Base-by-base conservation (phyloP, 331 rosid species). In the Stylosanthes scabra region DNA sequence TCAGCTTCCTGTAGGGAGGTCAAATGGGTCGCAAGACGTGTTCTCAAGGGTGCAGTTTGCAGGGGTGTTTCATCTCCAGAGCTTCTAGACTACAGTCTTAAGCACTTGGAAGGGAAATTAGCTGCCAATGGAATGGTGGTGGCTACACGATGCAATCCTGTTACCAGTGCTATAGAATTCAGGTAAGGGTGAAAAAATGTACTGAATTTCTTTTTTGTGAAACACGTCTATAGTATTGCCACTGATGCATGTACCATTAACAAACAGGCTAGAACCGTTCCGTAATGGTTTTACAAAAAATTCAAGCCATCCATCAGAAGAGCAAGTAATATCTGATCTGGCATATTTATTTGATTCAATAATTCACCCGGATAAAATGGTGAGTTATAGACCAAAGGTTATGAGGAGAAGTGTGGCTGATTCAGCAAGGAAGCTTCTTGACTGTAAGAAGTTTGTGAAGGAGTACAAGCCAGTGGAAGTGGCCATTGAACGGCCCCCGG, bases 361-460 rank as follows among this genome's bases (percentile, higher is more conserved):
- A 14, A 58, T 90, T 77, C 85, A 86, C 65, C 93, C 90, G 2
- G 87, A 86, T 28, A 86, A 82, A 80, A 84, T 79, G 90, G 65
- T 60, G 20, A 77, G 50, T 47, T 63, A 70, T 52, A 71, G 83
- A 47, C 86, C 84, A 1, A 39, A 28, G 27, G 34, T 2, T 15
- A 61, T 66, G 76, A 74, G 83, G 74, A 87, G 83, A 59, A 34
- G 51, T 4, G 78, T 84, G 50, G 71, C 81, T 11, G 91, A 84
- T 46, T 81, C 91, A 10, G 90, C 93, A 1, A 84, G 87, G 64
- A 90, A 83, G 80, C 85, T 90, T 63, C 88, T 90, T 7, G 96
- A 90, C 75, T 88, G 93, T 78, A 90, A 90, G 80, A 88, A 90
- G 67, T 90, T 90, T 28, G 72, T 90, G 85, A 88, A 90, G 88